A percentile compares a stretch with the other conserved stretches of the same genome.
Evolutionary conservation across 176 grass and related monocot species (phyloP).

Genomic region (Puya raimondii): DNA sequence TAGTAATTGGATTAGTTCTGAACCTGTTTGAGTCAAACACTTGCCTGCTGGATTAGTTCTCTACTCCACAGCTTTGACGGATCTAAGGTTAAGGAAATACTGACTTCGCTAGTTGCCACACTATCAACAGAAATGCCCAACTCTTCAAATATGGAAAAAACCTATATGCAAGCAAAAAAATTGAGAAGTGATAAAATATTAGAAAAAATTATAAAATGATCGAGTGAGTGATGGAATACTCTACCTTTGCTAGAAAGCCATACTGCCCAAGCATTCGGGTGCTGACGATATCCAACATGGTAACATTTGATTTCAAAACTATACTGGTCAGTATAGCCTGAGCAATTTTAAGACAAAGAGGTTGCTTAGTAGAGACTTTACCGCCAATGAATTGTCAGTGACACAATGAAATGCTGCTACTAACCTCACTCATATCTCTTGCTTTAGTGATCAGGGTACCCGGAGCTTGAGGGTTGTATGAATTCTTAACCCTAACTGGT

Average conservation of each 20-base stretch:
- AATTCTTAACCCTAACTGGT: constrained; percentile 97
- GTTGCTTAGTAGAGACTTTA: background rate
- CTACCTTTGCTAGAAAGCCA: constrained; percentile 89
- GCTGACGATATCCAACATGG: constrained; percentile 93
- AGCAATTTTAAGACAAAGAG: constrained; percentile 7
- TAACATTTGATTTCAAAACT: constrained; percentile 93
- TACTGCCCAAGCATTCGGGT: constrained; percentile 95
- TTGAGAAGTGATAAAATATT: background rate
- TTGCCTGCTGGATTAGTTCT: constrained; percentile 77
- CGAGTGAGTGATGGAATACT: background rate
- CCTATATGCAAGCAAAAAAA: constrained; percentile 33
- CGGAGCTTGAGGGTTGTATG: constrained; percentile 89
- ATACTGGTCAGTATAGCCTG: constrained; percentile 89
- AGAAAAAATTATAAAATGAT: constrained; percentile 1
- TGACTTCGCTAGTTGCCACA: constrained; percentile 96
- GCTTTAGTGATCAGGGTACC: constrained; percentile 81
- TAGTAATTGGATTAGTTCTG: too few relatives aligned
- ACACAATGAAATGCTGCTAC: constrained; percentile 6
- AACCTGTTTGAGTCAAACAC: constrained; percentile 15
- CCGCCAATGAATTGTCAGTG: background rate
- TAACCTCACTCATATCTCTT: constrained; percentile 85
- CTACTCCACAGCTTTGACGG: constrained; percentile 79
- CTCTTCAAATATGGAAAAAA: constrained; percentile 94
- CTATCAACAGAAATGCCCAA: constrained; percentile 91
- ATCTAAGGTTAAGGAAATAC: constrained; percentile 85